Evolutionary conservation across 164 flowering plant species (phyloP), one percentile per base, ranked within the genome.

Genomic region (Hamamelis virginiana): DNA sequence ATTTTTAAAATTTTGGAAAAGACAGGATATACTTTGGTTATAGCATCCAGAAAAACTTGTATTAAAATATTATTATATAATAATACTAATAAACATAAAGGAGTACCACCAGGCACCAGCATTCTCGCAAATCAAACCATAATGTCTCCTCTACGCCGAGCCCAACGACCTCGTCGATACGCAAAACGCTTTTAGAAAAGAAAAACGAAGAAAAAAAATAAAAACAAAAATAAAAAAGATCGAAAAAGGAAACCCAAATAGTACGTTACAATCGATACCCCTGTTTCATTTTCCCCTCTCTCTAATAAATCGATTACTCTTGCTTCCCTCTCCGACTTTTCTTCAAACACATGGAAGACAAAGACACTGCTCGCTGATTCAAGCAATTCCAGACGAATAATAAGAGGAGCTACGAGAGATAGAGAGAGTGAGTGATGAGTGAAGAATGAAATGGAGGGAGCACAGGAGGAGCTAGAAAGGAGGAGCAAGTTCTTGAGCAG

Each of bases 401-500:
- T 2, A 33, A 6, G 41, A 33, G 41, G 41, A 33, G 41, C 41
- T 33, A 6, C 2, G 41, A 33, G 6, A 33, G 41, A 33, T 2
- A 33, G 41, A 33, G 41, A 51, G 12, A 9, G 38, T 11, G 60
- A 64, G 69, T 45, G 59, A 73, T 53, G 68, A 64, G 61, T 48
- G 76, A 64, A 28, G 75, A 63, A 56, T 57, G 48, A 56, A 65
- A 83, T 88, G 92, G 95, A 86, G 59, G 89, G 80, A 74, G 97
- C 92, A 65, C 92, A 89, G 79, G 67, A 77, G 77, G 98, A 94
- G 78, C 75, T 94, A 41, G 97, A 91, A 79, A 86, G 95, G 69
- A 83, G 98, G 52, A 91, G 96, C 82, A 87, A 76, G 74, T 94
- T 90, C 77, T 70, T 94, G 77, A 90, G 69, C 82, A 83, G 89